Conservation (phyloP, 495 filamentous ascomycete species). For the Neohortaea acidophila region DNA sequence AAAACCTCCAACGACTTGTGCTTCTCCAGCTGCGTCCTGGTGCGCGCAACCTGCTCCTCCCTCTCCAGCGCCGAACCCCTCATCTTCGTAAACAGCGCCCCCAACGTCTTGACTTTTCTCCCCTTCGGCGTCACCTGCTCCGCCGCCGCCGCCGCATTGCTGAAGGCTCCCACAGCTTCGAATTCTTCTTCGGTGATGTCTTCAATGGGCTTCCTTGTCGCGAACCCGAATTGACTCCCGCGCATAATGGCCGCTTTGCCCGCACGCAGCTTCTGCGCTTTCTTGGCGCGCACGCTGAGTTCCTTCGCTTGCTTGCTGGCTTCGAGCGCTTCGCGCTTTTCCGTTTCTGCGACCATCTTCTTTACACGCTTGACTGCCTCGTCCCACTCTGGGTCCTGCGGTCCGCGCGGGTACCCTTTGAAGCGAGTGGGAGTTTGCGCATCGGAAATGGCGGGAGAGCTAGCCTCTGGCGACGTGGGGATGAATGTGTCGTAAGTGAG, state of each 20-base stretch:
- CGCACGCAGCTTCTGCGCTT: neutral
- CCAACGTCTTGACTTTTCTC: neutral
- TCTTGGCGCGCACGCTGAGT: no score
- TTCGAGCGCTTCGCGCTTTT: no score
- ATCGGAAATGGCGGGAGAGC: no score
- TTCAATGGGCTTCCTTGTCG: neutral
- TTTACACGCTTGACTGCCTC: no score
- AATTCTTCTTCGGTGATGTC: slow-evolving; percentile 3
- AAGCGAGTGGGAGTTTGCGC: no score
- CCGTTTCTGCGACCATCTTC: no score
- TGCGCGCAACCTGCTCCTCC: neutral
- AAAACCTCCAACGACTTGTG: neutral
- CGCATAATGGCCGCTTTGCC: neutral
- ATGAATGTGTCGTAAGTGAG: no score
- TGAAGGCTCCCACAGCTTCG: slow-evolving; percentile 1
- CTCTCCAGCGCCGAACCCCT: neutral
- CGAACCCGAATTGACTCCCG: neutral
- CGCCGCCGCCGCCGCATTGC: neutral
- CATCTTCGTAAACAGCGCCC: slow-evolving; percentile 1
- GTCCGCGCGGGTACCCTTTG: no score
- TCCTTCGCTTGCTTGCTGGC: no score
- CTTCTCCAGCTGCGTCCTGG: neutral
- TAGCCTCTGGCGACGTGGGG: no score
- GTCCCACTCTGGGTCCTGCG: no score
- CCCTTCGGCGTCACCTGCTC: neutral